These are phyloP conservation scores for Telfairia occidentalis DNA, from an alignment of 331 rosid species.

Conservation along the genomic window DNA sequence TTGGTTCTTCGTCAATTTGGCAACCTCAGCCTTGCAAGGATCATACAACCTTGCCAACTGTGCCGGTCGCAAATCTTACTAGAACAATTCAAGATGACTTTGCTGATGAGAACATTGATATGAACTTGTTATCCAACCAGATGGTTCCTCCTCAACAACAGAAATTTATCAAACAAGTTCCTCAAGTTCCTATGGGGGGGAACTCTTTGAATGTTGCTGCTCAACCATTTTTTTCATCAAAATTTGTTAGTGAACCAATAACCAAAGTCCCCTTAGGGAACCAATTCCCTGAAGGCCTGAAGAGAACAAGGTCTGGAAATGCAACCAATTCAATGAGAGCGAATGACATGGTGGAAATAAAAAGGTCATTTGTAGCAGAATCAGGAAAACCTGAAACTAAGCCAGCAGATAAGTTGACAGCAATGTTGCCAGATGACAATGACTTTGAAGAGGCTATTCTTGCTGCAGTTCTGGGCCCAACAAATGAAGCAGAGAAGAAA, in stretches of 20 bases:
- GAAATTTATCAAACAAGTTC: conserved; percentile 21
- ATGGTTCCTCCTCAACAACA: conserved; percentile 10
- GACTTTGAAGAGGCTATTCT: conserved; percentile 93
- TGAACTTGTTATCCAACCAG: conserved; percentile 22
- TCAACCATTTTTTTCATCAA: conserved; percentile 59
- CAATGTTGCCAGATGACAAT: conserved; percentile 54
- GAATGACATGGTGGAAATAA: conserved; percentile 17
- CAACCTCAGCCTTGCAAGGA: conserved; percentile 99
- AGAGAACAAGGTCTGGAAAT: conserved; percentile 88
- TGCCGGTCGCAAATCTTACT: conserved; percentile 19
- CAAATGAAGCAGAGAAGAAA: conserved; percentile 25
- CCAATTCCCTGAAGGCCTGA: conserved; percentile 46
- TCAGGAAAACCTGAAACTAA: conserved; percentile 42
- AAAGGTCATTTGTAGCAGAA: conserved; percentile 28
- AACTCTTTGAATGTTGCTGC: conserved; percentile 73
- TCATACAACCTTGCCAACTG: conserved; percentile 24
- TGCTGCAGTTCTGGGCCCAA: conserved; percentile 47
- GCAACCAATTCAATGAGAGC: conserved; percentile 43
- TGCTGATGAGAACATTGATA: conserved; percentile 60
- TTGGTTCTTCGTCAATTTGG: conserved; percentile 97
- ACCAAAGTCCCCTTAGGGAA: conserved; percentile 21
- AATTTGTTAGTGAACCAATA: conserved; percentile 16
- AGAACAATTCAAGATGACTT: conserved; percentile 33
- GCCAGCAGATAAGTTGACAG: conserved; percentile 26
- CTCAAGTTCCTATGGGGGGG: conserved; percentile 20